phyloP scores from a whole-genome alignment of 116 monocot genomes.

The Phalaenopsis hybrid region DNA sequence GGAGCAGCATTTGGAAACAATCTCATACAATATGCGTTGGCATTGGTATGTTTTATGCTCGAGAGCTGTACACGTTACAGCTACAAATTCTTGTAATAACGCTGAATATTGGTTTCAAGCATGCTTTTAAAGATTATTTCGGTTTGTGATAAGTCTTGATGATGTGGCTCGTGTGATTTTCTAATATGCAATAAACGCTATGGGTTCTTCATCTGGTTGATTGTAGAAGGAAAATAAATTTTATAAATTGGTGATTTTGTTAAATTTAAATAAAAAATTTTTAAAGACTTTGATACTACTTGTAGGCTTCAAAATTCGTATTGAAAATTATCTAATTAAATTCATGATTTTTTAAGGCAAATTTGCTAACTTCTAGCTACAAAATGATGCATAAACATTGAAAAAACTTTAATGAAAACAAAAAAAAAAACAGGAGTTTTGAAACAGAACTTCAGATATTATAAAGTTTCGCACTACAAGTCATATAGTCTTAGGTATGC shows the following conservation, averaged over 20 bases:
- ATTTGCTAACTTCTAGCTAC: neutral
- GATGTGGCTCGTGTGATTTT: neutral
- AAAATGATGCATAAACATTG: neutral
- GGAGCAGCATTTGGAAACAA: conserved; percentile 60
- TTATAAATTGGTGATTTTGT: neutral
- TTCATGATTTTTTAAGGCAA: neutral
- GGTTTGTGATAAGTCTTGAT: neutral
- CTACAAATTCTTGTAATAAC: neutral
- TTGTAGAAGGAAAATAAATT: neutral
- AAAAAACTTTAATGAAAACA: too few species aligned
- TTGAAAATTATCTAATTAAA: neutral
- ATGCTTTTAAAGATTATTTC: neutral
- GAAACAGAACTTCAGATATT: neutral
- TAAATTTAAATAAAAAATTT: neutral
- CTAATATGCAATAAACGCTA: neutral
- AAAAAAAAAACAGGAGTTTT: neutral
- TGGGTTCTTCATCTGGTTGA: neutral
- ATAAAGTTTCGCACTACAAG: neutral
- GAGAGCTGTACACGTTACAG: neutral
- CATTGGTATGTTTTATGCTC: conserved; percentile 52
- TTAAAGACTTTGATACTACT: neutral
- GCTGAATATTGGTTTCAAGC: neutral
- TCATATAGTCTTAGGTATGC: neutral
- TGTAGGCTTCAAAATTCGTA: neutral
- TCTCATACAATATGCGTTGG: conserved; percentile 76